phyloP scores from a whole-genome alignment of 768 basidiomycete genomes.

The Pleurotus citrinopileatus region DNA sequence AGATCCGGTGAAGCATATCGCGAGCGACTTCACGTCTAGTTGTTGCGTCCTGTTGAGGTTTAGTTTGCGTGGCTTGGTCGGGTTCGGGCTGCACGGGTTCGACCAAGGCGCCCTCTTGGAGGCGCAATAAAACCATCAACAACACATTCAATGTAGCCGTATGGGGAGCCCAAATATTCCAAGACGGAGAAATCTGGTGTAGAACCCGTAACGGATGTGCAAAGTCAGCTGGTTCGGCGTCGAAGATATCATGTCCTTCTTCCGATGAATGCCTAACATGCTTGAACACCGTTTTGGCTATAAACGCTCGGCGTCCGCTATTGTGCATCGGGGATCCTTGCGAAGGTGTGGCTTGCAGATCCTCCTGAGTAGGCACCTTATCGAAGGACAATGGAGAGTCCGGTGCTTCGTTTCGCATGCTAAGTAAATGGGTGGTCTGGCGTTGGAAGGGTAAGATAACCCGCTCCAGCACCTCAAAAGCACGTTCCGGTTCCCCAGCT shows the following conservation, averaged over 20 bases:
- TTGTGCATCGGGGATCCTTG: conserved; percentile 28
- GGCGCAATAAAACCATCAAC: conserved; percentile 39
- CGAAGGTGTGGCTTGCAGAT: conserved; percentile 13
- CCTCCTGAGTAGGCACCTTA: conserved; percentile 17
- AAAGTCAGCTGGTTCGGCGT: conserved; percentile 38
- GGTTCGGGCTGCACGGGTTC: conserved; percentile 34
- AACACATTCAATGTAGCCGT: conserved; percentile 44
- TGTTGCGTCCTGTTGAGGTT: conserved; percentile 19
- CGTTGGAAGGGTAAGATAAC: conserved; percentile 64
- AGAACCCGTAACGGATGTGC: conserved; percentile 59
- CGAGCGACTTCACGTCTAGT: conserved; percentile 29
- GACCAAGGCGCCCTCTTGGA: conserved; percentile 49
- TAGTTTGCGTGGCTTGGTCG: conserved; percentile 18
- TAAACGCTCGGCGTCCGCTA: conserved; percentile 21
- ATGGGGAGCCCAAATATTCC: conserved; percentile 70
- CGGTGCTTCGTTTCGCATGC: conserved; percentile 27
- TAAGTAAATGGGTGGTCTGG: conserved; percentile 21
- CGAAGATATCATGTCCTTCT: conserved; percentile 15
- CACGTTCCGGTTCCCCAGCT: conserved; percentile 78
- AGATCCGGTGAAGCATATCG: conserved; percentile 42
- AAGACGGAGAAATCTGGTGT: conserved; percentile 59
- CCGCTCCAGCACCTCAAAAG: conserved; percentile 78
- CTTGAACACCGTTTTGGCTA: conserved; percentile 16
- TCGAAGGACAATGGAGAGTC: conserved; percentile 40
- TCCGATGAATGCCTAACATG: conserved; percentile 14